Conservation (phyloP, 2,329 filamentous ascomycete species). For the Aphanocladium album region DNA sequence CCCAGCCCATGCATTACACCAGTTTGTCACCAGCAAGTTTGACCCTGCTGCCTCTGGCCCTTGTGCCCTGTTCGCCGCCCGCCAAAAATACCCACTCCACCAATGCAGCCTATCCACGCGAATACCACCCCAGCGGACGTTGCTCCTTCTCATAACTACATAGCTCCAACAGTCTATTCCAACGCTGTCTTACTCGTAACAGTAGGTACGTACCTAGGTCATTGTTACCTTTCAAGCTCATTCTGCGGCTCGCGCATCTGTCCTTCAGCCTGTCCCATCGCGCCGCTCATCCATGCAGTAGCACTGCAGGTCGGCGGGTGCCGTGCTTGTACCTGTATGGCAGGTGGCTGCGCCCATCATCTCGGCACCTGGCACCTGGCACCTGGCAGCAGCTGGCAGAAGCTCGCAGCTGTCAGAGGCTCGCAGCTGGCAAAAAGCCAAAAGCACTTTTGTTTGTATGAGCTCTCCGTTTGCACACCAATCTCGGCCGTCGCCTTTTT, state of each 20-base stretch:
- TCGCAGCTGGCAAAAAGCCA: background rate
- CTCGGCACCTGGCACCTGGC: no score
- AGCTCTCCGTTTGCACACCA: background rate
- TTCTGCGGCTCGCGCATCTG: background rate
- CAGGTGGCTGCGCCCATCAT: background rate
- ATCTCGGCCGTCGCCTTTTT: background rate
- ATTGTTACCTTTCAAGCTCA: no score
- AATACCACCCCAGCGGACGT: background rate
- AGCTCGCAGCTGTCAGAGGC: background rate
- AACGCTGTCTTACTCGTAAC: background rate
- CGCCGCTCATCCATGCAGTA: no score
- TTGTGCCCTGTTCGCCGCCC: background rate
- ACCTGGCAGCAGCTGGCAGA: background rate
- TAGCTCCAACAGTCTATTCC: background rate
- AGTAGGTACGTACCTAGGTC: background rate
- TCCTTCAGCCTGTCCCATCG: no score
- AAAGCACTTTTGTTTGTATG: conserved; percentile 2
- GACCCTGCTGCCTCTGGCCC: background rate
- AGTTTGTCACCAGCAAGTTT: background rate
- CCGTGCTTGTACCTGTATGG: background rate
- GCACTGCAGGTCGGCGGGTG: no score
- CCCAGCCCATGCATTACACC: conserved; percentile 4
- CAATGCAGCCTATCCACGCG: background rate
- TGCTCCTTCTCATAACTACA: background rate
- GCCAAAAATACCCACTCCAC: background rate